Percentiles rank a stretch among this genome's conserved stretches.
These are phyloP conservation scores for Abelmoschus esculentus DNA, from an alignment of 345 rosid species.

Conservation along the genomic window DNA sequence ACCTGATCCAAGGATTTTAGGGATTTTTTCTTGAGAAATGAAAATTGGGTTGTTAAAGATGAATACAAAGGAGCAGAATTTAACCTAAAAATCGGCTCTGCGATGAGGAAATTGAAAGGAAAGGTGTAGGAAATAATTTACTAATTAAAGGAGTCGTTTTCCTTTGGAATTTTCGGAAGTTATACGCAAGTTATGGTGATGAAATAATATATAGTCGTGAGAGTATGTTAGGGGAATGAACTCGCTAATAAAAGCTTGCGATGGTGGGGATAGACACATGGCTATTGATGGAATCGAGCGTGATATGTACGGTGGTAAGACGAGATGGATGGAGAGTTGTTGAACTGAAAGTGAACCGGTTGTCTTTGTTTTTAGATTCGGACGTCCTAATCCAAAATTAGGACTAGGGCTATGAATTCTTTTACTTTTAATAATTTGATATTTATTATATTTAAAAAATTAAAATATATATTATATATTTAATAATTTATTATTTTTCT, in stretches of 20 bases:
- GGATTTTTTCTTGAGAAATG: not conserved
- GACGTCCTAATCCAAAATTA: too few species aligned
- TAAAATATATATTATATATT: too few species aligned
- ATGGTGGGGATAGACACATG: too few species aligned
- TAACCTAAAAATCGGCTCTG: not conserved
- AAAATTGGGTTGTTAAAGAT: not conserved
- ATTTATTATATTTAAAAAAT: too few species aligned
- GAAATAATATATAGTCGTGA: too few species aligned
- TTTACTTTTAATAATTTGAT: too few species aligned
- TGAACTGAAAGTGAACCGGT: not conserved
- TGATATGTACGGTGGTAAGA: not conserved
- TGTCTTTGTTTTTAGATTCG: too few species aligned
- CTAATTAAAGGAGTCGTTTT: not conserved
- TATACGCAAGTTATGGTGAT: too few species aligned
- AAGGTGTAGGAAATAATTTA: not conserved
- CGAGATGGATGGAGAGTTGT: not conserved
- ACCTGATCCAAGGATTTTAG: conserved; percentile 7
- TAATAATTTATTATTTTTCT: too few species aligned
- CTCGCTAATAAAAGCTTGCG: too few species aligned
- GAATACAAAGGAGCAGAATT: not conserved
- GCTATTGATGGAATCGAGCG: not conserved
- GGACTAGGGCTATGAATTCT: too few species aligned
- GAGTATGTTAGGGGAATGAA: too few species aligned
- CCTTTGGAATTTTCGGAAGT: not conserved
- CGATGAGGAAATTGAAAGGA: not conserved